Percentiles rank a stretch among this genome's conserved stretches.
These are phyloP conservation scores for Gossypium davidsonii DNA, from an alignment of 441 rosid species.

Conservation along the genomic window DNA sequence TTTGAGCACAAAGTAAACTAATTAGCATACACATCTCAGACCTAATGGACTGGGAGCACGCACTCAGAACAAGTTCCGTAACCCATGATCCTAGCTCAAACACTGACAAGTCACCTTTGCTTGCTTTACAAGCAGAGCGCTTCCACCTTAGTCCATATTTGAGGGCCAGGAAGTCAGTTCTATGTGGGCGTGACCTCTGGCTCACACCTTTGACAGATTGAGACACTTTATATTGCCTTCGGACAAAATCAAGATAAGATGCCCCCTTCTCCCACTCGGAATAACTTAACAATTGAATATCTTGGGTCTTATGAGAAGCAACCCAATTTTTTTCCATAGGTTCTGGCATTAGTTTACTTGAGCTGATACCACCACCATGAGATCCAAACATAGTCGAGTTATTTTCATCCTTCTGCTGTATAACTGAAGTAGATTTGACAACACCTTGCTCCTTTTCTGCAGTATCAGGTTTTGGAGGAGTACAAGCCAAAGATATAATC, in stretches of 20 bases:
- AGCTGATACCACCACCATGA: conserved; percentile 29
- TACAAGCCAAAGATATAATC: conserved; percentile 95
- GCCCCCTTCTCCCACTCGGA: conserved; percentile 99
- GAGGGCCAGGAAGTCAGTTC: conserved; percentile 81
- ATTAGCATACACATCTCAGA: conserved; percentile 99
- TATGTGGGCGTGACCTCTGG: conserved; percentile 76
- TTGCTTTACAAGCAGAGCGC: conserved; percentile 53
- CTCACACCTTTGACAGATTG: conserved; percentile 66
- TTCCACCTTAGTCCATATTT: conserved; percentile 97
- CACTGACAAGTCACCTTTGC: conserved; percentile 66
- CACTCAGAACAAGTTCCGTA: conserved; percentile 94
- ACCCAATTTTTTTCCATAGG: conserved; percentile 62
- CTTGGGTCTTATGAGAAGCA: conserved; percentile 65
- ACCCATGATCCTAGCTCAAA: conserved; percentile 99
- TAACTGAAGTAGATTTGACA: conserved; percentile 49
- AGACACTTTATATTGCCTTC: conserved; percentile 96
- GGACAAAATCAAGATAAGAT: conserved; percentile 98
- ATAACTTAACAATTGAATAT: conserved; percentile 88
- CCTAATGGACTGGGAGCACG: conserved; percentile 98
- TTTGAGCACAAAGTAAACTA: conserved; percentile 84
- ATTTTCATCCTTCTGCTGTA: conserved; percentile 68
- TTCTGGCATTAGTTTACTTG: conserved; percentile 47
- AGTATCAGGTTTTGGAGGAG: conserved; percentile 99
- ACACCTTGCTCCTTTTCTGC: conserved; percentile 66
- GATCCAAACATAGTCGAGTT: conserved; percentile 39